phyloP scores from a whole-genome alignment of 2,329 filamentous ascomycete species.

The Exophiala lecanii-corni region DNA sequence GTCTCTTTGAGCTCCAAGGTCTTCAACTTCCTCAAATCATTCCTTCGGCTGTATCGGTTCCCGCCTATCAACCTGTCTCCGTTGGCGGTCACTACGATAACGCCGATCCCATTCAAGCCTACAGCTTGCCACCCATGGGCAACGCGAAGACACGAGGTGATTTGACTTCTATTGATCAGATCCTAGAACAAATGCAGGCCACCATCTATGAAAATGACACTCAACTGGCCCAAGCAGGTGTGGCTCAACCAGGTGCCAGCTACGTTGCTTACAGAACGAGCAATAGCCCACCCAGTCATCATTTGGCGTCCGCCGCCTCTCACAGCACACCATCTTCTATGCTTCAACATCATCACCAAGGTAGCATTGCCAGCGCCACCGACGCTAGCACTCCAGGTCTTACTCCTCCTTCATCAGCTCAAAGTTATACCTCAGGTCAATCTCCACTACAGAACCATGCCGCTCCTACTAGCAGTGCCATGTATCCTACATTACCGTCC shows the following conservation, averaged over 20 bases:
- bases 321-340: conserved; percentile 28
- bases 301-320: conserved; percentile 40
- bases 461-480: conserved; percentile 37
- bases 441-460: conserved; percentile 45
- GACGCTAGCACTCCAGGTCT: conserved; percentile 56
- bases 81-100: conserved; percentile 49
- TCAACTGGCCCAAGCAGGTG: conserved; percentile 70
- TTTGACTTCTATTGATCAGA: conserved; percentile 86
- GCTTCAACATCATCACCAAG: conserved; percentile 23
- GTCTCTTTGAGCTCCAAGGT: conserved; percentile 75
- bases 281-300: conserved; percentile 51
- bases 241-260: conserved; percentile 69
- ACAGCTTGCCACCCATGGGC: conserved; percentile 80
- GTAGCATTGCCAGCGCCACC: conserved; percentile 32
- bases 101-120: conserved; percentile 63
- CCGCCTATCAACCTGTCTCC: conserved; percentile 50
- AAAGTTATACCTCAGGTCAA: conserved; percentile 60
- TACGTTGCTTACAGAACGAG: conserved; percentile 53
- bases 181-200: conserved; percentile 91
- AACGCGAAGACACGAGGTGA: conserved; percentile 92
- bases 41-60: conserved; percentile 39
- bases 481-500: conserved; percentile 61
- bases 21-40: conserved; percentile 59
- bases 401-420: conserved; percentile 58
- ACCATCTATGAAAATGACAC: conserved; percentile 92